phyloP scores from a whole-genome alignment of 1,139 yeast species.

The Magnusiomyces paraingens region DNA sequence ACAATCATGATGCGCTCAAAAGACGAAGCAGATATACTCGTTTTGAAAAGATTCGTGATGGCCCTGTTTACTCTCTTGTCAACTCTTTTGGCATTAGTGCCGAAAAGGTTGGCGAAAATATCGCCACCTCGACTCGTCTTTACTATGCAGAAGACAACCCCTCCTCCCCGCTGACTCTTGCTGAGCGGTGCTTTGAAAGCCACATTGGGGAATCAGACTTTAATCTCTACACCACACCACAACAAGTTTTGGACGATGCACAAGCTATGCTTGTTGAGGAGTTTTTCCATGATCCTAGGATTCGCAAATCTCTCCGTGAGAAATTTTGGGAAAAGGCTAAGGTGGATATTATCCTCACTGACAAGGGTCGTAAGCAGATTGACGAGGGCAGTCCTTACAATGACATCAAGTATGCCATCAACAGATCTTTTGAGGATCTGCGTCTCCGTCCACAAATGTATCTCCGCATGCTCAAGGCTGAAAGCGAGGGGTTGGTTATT shows the following conservation, averaged over 20 bases:
- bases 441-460: slow-evolving; percentile 70
- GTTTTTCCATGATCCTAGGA: slow-evolving; percentile 71
- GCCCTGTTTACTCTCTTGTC: slow-evolving; percentile 63
- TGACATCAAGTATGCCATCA: slow-evolving; percentile 85
- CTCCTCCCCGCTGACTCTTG: slow-evolving; percentile 57
- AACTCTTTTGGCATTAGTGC: slow-evolving; percentile 72
- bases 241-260: slow-evolving; percentile 66
- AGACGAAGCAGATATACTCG: slow-evolving; percentile 67
- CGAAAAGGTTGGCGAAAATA: slow-evolving; percentile 77
- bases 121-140: slow-evolving; percentile 62
- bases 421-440: slow-evolving; percentile 70
- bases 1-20: slow-evolving; percentile 30
- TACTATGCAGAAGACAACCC: slow-evolving; percentile 65
- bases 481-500: slow-evolving; percentile 50
- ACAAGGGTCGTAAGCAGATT: slow-evolving; percentile 78
- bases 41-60: slow-evolving; percentile 68
- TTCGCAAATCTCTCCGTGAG: slow-evolving; percentile 68
- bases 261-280: slow-evolving; percentile 74
- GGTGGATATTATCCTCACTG: slow-evolving; percentile 72
- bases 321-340: slow-evolving; percentile 62
- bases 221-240: slow-evolving; percentile 51
- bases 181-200: slow-evolving; percentile 43
- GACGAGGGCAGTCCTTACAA: slow-evolving; percentile 77
- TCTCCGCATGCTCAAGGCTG: slow-evolving; percentile 89
- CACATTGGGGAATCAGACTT: neutral